Base-by-base conservation (phyloP, 2,329 filamentous ascomycete genomes). In the Cryphonectria nitschkei region DNA sequence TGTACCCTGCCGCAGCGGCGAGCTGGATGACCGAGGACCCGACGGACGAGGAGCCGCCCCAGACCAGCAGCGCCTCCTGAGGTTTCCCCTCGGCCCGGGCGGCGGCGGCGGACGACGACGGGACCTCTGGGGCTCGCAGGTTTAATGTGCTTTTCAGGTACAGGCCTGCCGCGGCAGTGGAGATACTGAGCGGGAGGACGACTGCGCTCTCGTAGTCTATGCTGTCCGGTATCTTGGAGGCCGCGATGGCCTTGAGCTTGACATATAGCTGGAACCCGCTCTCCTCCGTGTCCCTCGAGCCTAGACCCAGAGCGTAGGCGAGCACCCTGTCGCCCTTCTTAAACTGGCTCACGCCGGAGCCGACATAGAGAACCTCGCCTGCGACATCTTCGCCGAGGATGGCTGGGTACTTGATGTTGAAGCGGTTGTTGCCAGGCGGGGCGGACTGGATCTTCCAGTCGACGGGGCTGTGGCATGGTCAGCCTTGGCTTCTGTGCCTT, bases 11-110 rank as follows among this genome's bases (percentile, higher is more conserved):
- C 62, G 72, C 72, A 11, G 66, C 63, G 52, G 80, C 72, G 19
- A 85, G 79, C 72, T 85, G 83, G 16, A 84, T 80, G 5, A 81
- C 82, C 58, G 80, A 81, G 72, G 79, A 79, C 5, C 84, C 84
- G 3, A 85, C 82, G 43, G 77, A 80, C 5, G 80, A 80, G 1
- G 83, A 81, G 5, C 84, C 86, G 52, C 85, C 84, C 82, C 83
- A 86, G 29, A 87, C 76, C 13, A 87, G 76, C 0, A 85, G 5
- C 39, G 77, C 66, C 37, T 68, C 56, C 32, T 26, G 26, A 26
- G 26, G 26, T 26, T 26, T 26, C 26, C 26, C 26, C 26, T 26
- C 26, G 26, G 26, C 26, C 26, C 26, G 34, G 34, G 34, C 34
- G 34, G 34, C 34, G 34, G 34, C 67, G 13, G n/a, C 50, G 54